Percentiles rank a stretch among this genome's conserved stretches.
Evolutionary conservation across 208 protist species (phyloP).

Genomic region (Trypanosoma rangeli): DNA sequence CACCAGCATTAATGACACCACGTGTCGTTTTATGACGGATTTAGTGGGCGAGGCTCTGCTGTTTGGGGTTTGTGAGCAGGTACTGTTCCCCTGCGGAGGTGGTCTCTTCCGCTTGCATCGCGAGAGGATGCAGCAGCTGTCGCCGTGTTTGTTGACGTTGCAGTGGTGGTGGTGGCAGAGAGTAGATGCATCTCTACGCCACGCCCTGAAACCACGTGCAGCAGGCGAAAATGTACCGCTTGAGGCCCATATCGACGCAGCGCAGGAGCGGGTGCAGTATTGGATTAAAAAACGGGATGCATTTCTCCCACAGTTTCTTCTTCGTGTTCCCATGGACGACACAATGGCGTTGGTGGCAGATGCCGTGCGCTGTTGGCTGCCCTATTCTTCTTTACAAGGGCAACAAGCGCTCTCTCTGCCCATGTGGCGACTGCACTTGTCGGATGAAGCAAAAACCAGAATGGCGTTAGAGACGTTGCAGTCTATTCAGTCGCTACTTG

Average conservation of each 20-base stretch:
- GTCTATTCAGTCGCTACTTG: conserved; percentile 11
- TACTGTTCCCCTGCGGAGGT: conserved; percentile 9
- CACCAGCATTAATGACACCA: background rate
- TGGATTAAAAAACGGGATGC: conserved; percentile 12
- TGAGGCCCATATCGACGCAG: conserved; percentile 7
- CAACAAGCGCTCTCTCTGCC: background rate
- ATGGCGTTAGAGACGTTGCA: conserved; percentile 13
- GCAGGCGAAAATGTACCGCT: background rate
- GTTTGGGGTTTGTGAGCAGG: conserved; percentile 4
- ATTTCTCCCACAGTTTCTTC: conserved; percentile 5
- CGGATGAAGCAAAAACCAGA: conserved; percentile 1
- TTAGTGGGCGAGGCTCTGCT: conserved; percentile 23
- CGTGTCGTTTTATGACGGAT: conserved; percentile 14
- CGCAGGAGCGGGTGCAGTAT: conserved; percentile 7
- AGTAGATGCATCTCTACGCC: conserved; percentile 7
- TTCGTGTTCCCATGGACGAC: background rate
- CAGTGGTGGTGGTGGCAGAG: conserved; percentile 25
- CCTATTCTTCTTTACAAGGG: no score
- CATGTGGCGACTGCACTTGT: conserved; percentile 20
- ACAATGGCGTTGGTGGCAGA: conserved; percentile 11
- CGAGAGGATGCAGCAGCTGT: background rate
- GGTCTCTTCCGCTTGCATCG: conserved; percentile 21
- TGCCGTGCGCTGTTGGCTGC: conserved; percentile 19
- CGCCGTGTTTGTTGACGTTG: conserved; percentile 13
- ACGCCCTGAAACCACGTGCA: background rate